Conservation (phyloP, 345 rosid species). For the Citrus sp. region DNA sequence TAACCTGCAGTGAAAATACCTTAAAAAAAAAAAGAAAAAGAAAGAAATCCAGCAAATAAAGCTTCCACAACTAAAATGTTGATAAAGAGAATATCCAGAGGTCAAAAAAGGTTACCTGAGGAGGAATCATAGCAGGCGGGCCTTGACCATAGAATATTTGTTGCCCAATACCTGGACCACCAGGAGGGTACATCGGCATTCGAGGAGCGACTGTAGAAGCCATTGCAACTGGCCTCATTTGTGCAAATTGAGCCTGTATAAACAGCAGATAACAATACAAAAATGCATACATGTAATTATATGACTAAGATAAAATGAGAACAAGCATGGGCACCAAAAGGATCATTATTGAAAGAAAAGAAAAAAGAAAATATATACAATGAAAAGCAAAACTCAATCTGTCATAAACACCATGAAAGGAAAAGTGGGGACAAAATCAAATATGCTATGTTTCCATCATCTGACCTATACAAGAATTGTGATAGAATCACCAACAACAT, state of each 20-base stretch:
- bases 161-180: slow-evolving; percentile 76
- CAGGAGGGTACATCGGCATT: slow-evolving; percentile 80
- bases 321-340: not conserved
- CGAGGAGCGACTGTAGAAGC: slow-evolving; percentile 75
- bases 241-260: slow-evolving; percentile 86
- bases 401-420: not conserved
- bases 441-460: not conserved
- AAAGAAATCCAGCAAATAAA: not conserved
- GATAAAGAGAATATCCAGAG: not conserved
- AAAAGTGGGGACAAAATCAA: not conserved
- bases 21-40: not conserved
- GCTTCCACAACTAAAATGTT: not conserved
- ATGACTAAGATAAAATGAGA: not conserved
- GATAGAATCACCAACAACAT: not conserved
- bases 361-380: too few relatives aligned
- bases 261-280: not conserved
- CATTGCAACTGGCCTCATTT: slow-evolving; percentile 75
- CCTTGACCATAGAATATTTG: slow-evolving; percentile 85
- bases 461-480: not conserved
- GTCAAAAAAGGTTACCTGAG: slow-evolving; percentile 46
- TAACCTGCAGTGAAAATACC: not conserved
- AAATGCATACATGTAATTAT: not conserved
- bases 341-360: not conserved
- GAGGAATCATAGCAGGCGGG: slow-evolving; percentile 79
- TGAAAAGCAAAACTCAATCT: not conserved